Base-by-base conservation (phyloP, 768 basidiomycete genomes). In the Chalciporus sphaerocephalus region DNA sequence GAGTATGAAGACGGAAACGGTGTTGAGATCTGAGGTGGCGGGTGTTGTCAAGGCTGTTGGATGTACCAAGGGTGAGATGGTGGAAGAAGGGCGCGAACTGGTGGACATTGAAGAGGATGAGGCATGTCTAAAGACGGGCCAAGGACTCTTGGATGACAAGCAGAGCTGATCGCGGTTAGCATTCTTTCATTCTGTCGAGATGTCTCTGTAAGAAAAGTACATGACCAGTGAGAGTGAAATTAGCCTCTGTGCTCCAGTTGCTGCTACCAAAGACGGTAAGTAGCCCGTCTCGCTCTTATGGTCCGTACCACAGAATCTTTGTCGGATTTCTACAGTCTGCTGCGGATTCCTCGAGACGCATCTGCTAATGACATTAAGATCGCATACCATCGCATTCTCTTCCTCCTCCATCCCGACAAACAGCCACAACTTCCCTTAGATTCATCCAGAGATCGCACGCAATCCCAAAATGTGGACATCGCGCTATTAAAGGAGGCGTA, bases 1-100 rank as follows among this genome's bases (percentile, higher is more conserved):
- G 69, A 95, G 92, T 59, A 97, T 96, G 93, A 97, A 97, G 79
- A 96, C 92, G 52, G 92, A 95, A 69, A 94, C 87, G 30, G 87
- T 91, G 33, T 64, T 96, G 52, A 74, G 91, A 43, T 81, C 90
- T 12, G 76, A 81, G 48, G 71, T 69, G 7, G 69, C 76, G 28
- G 93, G 92, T 4, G 69, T 82, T 5, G 83, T 95, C 7, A 81
- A 73, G 55, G 71, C 76, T 36, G 78, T 95, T 12, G 79, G 79
- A 12, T 93, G 89, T 59, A 76, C 70, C 64, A 85, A 87, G 57
- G 93, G 93, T 3, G 87, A 93, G 65, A 91, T 93, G 82, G 92
- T 95, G 0, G 86, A 89, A 53, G 92, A 95, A 59, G 90, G 91
- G 5, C 72, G 73, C 61, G 85, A 91, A 57, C 62, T 93, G 42